phyloP scores from a whole-genome alignment of 305 asterid species.

The Solanum hybrid region DNA sequence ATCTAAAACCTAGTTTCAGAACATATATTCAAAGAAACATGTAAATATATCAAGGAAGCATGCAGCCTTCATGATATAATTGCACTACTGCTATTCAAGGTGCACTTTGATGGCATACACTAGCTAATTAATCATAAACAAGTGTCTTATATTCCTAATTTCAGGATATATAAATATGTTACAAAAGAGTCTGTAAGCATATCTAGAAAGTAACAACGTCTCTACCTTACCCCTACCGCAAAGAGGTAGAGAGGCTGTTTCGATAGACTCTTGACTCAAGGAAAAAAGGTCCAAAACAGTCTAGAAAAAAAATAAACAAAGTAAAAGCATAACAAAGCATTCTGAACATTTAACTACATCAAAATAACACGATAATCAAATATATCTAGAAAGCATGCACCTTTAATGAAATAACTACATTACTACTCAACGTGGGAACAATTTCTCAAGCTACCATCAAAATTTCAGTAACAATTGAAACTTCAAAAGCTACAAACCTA shows the following conservation, averaged over 20 bases:
- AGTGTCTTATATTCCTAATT: too few species aligned
- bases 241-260: too few species aligned
- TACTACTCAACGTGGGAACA: background rate
- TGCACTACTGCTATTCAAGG: background rate
- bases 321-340: background rate
- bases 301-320: too few species aligned
- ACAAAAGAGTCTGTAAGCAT: too few species aligned
- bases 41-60: background rate
- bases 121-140: background rate
- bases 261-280: background rate
- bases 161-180: too few species aligned
- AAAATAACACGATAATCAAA: background rate
- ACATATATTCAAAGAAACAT: background rate
- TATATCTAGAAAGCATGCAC: background rate
- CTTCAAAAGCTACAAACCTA: background rate
- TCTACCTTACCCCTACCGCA: too few species aligned
- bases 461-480: conserved; percentile 11
- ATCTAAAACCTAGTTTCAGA: background rate
- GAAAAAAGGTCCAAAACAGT: background rate
- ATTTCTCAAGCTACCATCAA: conserved; percentile 20
- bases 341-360: background rate
- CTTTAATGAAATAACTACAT: background rate
- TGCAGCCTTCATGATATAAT: conserved; percentile 5
- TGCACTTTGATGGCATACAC: background rate
- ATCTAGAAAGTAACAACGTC: too few species aligned